These are phyloP conservation scores for Royoungia palumana DNA, from an alignment of 768 basidiomycete species.

Conservation along the genomic window DNA sequence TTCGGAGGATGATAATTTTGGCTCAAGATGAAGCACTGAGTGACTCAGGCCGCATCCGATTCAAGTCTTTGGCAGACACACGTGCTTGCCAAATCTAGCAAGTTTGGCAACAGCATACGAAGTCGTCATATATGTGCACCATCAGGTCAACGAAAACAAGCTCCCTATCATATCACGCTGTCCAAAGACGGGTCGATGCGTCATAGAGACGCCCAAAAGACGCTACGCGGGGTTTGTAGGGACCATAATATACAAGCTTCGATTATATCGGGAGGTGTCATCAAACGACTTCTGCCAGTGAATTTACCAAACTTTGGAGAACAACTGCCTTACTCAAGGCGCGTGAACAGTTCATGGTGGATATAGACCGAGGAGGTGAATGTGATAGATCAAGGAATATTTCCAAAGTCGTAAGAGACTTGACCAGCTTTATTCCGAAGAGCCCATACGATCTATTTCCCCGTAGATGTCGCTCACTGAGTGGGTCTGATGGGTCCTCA, in stretches of 20 bases:
- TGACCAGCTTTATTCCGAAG: conserved; percentile 7
- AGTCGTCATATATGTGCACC: conserved; percentile 8
- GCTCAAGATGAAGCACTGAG: background rate
- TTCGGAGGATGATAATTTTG: conserved; percentile 6
- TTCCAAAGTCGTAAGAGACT: conserved; percentile 4
- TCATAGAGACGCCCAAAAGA: conserved; percentile 2
- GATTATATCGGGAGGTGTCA: conserved; percentile 4
- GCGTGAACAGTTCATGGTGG: conserved; percentile 9
- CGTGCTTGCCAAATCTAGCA: too few species aligned
- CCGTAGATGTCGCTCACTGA: too few species aligned
- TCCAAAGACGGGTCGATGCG: conserved; percentile 10
- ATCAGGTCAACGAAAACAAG: conserved; percentile 12
- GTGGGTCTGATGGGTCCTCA: background rate
- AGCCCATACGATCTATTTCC: background rate
- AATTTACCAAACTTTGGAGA: conserved; percentile 7
- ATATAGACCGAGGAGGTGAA: conserved; percentile 26
- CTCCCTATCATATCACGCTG: conserved; percentile 5
- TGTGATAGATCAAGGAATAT: conserved; percentile 13
- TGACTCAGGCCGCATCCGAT: conserved; percentile 17
- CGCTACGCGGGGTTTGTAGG: conserved; percentile 20
- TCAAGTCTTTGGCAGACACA: background rate
- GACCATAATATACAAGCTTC: conserved; percentile 9
- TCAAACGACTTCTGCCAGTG: background rate
- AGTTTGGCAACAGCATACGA: background rate
- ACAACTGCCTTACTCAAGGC: conserved; percentile 15